Conservation (phyloP, 805 yeast genomes). For the Nakazawaea ernobii region DNA sequence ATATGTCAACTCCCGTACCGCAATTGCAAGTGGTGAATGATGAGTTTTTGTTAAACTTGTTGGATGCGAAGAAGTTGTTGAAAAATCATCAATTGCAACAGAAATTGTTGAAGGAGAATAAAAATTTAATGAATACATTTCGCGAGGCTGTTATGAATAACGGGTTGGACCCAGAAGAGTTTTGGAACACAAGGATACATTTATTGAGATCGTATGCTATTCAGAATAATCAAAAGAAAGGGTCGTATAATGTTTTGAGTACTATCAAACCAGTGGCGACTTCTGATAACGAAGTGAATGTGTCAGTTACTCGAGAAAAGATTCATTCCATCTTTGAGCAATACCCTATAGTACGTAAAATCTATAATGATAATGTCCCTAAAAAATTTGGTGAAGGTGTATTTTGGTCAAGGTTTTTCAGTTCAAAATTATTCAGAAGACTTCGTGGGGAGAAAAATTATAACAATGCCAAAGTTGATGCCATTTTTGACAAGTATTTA, state of each 20-base stretch:
- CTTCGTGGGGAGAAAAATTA: slow-evolving; percentile 84
- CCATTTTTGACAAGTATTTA: slow-evolving; percentile 77
- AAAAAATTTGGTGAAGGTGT: slow-evolving; percentile 74
- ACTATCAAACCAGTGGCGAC: slow-evolving; percentile 93
- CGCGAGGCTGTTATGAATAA: slow-evolving; percentile 81
- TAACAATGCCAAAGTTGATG: slow-evolving; percentile 74
- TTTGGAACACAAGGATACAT: slow-evolving; percentile 82
- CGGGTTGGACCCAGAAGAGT: slow-evolving; percentile 73
- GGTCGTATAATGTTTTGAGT: slow-evolving; percentile 90
- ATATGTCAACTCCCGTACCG: slow-evolving; percentile 14
- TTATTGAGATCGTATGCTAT: slow-evolving; percentile 81
- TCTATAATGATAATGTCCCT: slow-evolving; percentile 89
- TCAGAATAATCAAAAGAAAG: slow-evolving; percentile 76
- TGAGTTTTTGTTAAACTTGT: slow-evolving; percentile 22
- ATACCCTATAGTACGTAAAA: slow-evolving; percentile 85
- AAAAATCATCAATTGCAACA: slow-evolving; percentile 77
- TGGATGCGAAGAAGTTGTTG: slow-evolving; percentile 55
- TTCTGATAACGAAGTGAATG: slow-evolving; percentile 88
- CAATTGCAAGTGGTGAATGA: slow-evolving; percentile 16
- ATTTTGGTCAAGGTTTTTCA: slow-evolving; percentile 94
- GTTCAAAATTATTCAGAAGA: slow-evolving; percentile 80
- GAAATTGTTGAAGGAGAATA: slow-evolving; percentile 62
- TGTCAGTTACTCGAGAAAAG: slow-evolving; percentile 84
- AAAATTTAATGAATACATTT: slow-evolving; percentile 64
- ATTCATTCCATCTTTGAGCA: slow-evolving; percentile 87